A percentile compares a stretch with the other conserved stretches of the same genome.
Evolutionary conservation across 140 eudicot species (phyloP).

Genomic region (Stevia rebaudiana): DNA sequence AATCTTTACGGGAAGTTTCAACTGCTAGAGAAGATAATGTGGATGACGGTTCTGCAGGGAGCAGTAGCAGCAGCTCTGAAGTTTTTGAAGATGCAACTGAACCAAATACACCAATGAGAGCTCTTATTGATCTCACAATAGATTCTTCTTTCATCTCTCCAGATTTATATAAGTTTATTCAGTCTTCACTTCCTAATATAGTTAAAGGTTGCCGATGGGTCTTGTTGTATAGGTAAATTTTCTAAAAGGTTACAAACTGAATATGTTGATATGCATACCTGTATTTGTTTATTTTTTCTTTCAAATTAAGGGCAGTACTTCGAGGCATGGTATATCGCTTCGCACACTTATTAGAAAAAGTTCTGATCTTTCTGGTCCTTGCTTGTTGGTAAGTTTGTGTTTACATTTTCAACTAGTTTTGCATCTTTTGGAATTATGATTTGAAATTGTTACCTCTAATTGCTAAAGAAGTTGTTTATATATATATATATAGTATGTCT

Average conservation of each 20-base stretch:
- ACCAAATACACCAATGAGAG: slow-evolving; percentile 33
- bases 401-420: neutral
- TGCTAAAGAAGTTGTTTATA: neutral
- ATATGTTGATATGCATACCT: slow-evolving; percentile 21
- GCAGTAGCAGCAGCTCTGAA: slow-evolving; percentile 48
- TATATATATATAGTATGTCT: neutral
- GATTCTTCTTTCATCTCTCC: slow-evolving; percentile 63
- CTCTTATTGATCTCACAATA: slow-evolving; percentile 40
- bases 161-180: slow-evolving; percentile 58
- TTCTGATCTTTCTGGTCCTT: slow-evolving; percentile 77
- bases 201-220: slow-evolving; percentile 95
- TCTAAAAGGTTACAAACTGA: neutral
- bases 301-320: slow-evolving; percentile 96
- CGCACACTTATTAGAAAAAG: slow-evolving; percentile 86
- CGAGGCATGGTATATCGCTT: slow-evolving; percentile 88
- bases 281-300: slow-evolving; percentile 31
- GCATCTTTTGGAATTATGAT: neutral
- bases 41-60: slow-evolving; percentile 40
- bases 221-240: slow-evolving; percentile 74
- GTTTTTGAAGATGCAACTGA: slow-evolving; percentile 55
- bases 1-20: slow-evolving; percentile 11
- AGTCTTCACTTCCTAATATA: slow-evolving; percentile 77
- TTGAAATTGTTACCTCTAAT: neutral
- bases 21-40: slow-evolving; percentile 30
- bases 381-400: slow-evolving; percentile 62